Conservation (phyloP, 169 alveolate species). For the Plasmodium sp. region DNA sequence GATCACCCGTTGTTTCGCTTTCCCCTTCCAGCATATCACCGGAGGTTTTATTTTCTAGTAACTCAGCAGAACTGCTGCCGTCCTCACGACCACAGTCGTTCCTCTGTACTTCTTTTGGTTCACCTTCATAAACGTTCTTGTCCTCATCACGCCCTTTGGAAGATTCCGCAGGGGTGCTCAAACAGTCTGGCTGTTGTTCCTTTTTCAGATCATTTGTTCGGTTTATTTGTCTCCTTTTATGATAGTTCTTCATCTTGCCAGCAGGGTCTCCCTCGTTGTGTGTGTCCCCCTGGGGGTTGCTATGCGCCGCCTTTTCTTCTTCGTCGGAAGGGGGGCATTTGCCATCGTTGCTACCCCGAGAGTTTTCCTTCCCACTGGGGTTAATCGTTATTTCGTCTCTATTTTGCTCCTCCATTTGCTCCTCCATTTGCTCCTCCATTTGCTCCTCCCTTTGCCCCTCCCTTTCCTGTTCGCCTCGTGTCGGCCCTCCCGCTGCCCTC, state of each 20-base stretch:
- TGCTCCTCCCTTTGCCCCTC: background rate
- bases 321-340: background rate
- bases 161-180: background rate
- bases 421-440: background rate
- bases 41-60: background rate
- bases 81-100: background rate
- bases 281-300: background rate
- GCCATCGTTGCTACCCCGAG: background rate
- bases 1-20: background rate
- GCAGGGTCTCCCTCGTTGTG: background rate
- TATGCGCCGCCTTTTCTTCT: background rate
- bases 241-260: background rate
- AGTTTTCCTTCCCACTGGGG: background rate
- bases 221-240: background rate
- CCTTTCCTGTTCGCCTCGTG: background rate
- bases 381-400: background rate
- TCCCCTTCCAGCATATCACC: background rate
- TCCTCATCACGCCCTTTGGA: background rate
- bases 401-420: background rate
- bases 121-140: background rate
- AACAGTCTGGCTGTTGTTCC: background rate
- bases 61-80: background rate
- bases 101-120: background rate
- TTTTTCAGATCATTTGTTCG: background rate
- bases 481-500: background rate